Base-by-base conservation (phyloP, 1,284 basidiomycete genomes). In the Anthracocystis panici-leucophaei region DNA sequence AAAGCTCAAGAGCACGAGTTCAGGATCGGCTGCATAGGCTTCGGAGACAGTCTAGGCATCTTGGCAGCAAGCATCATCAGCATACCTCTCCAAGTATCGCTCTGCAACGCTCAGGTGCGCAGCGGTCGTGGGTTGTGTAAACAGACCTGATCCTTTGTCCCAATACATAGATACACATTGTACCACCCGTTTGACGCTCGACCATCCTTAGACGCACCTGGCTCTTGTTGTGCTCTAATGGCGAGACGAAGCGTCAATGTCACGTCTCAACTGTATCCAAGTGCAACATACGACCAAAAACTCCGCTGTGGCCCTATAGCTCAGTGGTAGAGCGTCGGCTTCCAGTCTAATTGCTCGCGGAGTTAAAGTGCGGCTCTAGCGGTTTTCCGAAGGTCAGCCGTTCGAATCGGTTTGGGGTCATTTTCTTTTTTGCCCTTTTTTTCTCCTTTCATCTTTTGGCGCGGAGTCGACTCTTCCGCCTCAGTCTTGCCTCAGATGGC, bases 1-100 rank as follows among this genome's bases (percentile, higher is more conserved):
- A 59, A 64, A 42, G 70, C 69, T 3, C 83, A 84, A 33, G 82
- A 84, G 33, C 82, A 82, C 51, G 83, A 84, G 57, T 84, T 84
- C 55, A 62, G 79, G 33, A 84, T 84, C 35, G 83, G 82, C 3
- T 81, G 80, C 49, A 79, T 84, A 16, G 81, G 83, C 21, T 73
- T 84, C 12, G 83, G 78, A 1, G 83, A 84, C 54, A 80, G 81
- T 7, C 53, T 84, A 2, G 83, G 83, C 35, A 84, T 84, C 55
- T 51, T 84, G 7, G 60, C 69, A 3, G 83, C 83, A 0, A 75
- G 79, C 38, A 33, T 84, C n/a, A 64, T 83, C 38, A 81, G 81
- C 1, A 84, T 84, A 72, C 83, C 83, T 0, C 49, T 84, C 14
- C 79, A 84, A 57, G 58, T 83, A 0, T 57, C 59, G 5, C 63